Conservation (phyloP, 106 monocot species). For the Dendrobium huoshanense region DNA sequence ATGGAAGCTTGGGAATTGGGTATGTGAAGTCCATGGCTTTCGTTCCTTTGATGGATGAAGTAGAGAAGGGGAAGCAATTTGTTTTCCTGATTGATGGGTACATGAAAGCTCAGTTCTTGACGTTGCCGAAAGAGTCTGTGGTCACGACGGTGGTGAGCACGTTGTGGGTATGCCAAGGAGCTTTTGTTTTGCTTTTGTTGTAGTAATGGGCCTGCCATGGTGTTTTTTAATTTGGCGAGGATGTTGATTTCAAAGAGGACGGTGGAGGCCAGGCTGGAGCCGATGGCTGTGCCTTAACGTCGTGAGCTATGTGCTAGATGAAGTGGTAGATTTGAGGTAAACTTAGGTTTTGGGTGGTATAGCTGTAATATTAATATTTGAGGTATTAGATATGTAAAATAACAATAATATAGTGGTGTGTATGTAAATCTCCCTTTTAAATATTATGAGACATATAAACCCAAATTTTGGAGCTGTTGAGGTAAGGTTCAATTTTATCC, state of each 20-base stretch:
- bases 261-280: too few species aligned
- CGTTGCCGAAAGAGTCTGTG: conserved; percentile 20
- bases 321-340: too few species aligned
- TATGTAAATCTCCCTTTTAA: too few species aligned
- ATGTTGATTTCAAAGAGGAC: too few species aligned
- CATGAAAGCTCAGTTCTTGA: conserved; percentile 39
- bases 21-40: conserved; percentile 28
- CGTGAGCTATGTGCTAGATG: too few species aligned
- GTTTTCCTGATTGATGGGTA: conserved; percentile 37
- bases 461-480: too few species aligned
- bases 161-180: conserved; percentile 15
- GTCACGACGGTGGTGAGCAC: conserved; percentile 9
- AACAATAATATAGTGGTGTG: too few species aligned
- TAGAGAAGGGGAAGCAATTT: conserved; percentile 12
- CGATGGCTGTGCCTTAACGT: too few species aligned
- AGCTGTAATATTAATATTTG: too few species aligned
- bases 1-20: conserved; percentile 36
- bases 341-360: too few species aligned
- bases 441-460: too few species aligned
- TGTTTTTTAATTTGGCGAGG: conserved; percentile 28
- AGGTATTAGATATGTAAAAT: too few species aligned
- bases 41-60: conserved; percentile 13
- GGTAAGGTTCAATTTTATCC: neutral
- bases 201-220: conserved; percentile 43
- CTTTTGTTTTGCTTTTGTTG: conserved; percentile 46